phyloP scores from a whole-genome alignment of 2,329 filamentous ascomycete genomes.

The Pyrenophora seminiperda region DNA sequence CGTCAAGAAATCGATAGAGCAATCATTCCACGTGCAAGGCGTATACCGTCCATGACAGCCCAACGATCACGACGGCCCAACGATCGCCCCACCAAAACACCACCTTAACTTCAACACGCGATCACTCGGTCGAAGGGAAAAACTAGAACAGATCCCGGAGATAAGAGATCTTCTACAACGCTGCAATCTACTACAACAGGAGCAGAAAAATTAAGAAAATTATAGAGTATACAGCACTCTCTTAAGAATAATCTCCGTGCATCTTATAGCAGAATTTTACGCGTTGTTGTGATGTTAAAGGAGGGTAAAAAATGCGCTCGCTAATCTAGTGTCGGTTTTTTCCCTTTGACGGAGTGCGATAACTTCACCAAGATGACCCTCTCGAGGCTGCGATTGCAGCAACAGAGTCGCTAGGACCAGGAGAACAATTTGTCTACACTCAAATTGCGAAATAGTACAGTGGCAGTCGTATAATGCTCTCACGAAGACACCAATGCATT shows the following conservation, averaged over 20 bases:
- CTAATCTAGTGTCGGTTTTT: too few species aligned
- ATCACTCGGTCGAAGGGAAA: too few species aligned
- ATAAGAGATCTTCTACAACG: too few species aligned
- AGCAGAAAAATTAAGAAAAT: too few species aligned
- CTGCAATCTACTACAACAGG: too few species aligned
- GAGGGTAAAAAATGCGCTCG: too few species aligned
- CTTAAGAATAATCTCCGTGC: too few species aligned
- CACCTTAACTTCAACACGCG: conserved; percentile 1
- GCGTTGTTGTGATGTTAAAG: too few species aligned
- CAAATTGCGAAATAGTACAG: neutral
- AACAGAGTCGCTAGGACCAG: neutral
- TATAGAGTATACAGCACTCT: too few species aligned
- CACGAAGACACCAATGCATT: neutral
- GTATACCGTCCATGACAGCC: conserved; percentile 1
- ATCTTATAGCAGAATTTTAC: too few species aligned
- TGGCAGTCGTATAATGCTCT: neutral
- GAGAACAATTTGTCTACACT: neutral
- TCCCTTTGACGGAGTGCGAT: too few species aligned
- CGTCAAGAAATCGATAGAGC: neutral
- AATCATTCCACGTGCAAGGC: neutral
- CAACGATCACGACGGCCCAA: neutral
- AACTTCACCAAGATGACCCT: neutral
- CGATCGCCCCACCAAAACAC: neutral
- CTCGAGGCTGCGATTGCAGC: neutral
- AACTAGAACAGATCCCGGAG: too few species aligned